phyloP scores from a whole-genome alignment of 2,329 filamentous ascomycete genomes.

The Dactylellina parvicollis region DNA sequence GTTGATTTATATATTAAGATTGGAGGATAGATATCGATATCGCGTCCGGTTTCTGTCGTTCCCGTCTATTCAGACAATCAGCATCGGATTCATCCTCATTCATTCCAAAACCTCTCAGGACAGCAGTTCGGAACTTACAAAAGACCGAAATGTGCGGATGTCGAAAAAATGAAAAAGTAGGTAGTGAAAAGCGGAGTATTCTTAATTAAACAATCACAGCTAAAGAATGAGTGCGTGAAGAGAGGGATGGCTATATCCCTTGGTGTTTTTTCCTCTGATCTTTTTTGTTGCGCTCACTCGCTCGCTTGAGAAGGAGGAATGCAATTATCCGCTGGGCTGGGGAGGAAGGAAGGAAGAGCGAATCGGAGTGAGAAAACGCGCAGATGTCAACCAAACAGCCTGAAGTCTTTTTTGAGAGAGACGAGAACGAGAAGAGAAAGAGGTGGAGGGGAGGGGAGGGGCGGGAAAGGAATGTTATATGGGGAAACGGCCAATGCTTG shows the following conservation, averaged over 20 bases:
- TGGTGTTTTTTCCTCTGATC: not conserved
- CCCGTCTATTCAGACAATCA: not conserved
- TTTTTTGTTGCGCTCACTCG: not conserved
- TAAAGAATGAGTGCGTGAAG: conserved; percentile 13
- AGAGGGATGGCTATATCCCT: conserved; percentile 9
- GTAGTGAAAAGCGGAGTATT: not conserved
- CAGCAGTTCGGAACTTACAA: conserved; percentile 29
- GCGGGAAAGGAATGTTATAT: conserved; percentile 46
- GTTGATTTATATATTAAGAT: conserved; percentile 15
- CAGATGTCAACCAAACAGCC: conserved; percentile 29
- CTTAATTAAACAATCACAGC: not conserved
- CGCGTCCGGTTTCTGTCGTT: conserved; percentile 26
- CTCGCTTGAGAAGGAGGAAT: conserved; percentile 20
- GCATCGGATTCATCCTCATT: conserved; percentile 1
- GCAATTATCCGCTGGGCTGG: conserved; percentile 43
- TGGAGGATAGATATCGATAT: conserved; percentile 35
- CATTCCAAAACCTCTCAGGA: conserved; percentile 11
- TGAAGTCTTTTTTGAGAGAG: conserved; percentile 29
- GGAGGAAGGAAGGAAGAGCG: conserved; percentile 16
- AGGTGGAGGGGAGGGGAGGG: conserved; percentile 2
- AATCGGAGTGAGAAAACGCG: conserved; percentile 25
- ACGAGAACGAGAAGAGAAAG: conserved; percentile 18
- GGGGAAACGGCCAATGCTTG: conserved; percentile 24
- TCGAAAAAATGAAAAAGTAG: not conserved
- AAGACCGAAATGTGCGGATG: not conserved